Conservation (phyloP, 2,329 filamentous ascomycete species). For the Verticillium albo-atrum region DNA sequence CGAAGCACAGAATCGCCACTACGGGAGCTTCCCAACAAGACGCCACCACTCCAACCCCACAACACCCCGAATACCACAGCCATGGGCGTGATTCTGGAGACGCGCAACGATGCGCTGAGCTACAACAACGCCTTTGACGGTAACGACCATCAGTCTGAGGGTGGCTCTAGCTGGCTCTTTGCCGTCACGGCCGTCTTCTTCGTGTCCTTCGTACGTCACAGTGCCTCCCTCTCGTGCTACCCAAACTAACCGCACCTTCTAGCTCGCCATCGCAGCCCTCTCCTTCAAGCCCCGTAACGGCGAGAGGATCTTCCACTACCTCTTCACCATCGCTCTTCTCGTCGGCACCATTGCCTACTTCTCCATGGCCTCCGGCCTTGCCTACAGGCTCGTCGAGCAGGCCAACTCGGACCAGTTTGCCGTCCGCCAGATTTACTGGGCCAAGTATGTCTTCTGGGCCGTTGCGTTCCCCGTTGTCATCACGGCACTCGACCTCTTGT, state of each 20-base stretch:
- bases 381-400: slow-evolving; percentile 34
- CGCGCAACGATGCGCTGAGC: slow-evolving; percentile 40
- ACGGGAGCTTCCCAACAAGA: neutral
- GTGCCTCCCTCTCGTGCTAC: neutral
- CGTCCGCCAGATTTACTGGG: slow-evolving; percentile 48
- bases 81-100: slow-evolving; percentile 26
- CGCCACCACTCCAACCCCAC: neutral
- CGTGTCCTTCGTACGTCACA: slow-evolving; percentile 37
- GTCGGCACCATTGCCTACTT: slow-evolving; percentile 47
- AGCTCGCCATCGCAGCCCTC: slow-evolving; percentile 36
- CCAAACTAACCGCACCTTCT: neutral
- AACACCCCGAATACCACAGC: slow-evolving; percentile 1
- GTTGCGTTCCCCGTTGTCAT: slow-evolving; percentile 19
- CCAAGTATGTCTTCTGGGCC: slow-evolving; percentile 52
- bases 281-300: slow-evolving; percentile 37
- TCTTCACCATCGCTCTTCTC: slow-evolving; percentile 45
- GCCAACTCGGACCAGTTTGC: slow-evolving; percentile 24
- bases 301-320: slow-evolving; percentile 53
- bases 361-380: slow-evolving; percentile 47
- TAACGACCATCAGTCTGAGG: slow-evolving; percentile 29
- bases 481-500: neutral
- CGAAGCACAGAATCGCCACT: neutral
- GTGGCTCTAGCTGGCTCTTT: slow-evolving; percentile 53
- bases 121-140: slow-evolving; percentile 39
- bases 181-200: slow-evolving; percentile 45